These are phyloP conservation scores for Exobasidium rhododendri DNA, from an alignment of 1,284 basidiomycete genomes.

Conservation along the genomic window DNA sequence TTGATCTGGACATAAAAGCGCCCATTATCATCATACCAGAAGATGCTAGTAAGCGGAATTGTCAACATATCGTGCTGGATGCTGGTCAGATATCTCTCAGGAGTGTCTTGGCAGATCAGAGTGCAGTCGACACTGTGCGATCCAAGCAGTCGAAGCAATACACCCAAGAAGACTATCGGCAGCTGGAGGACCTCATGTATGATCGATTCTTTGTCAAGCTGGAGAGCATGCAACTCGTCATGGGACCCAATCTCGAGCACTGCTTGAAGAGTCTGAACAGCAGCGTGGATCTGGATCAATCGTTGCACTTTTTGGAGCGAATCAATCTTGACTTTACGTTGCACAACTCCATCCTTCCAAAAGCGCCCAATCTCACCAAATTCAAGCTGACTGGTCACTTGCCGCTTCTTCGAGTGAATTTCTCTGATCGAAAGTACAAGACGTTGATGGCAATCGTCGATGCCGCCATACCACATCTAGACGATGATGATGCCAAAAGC, in stretches of 20 bases:
- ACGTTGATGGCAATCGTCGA: slow-evolving; percentile 89
- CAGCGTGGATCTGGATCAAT: slow-evolving; percentile 62
- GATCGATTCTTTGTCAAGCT: slow-evolving; percentile 83
- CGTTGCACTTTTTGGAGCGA: slow-evolving; percentile 76
- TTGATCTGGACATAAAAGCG: slow-evolving; percentile 93
- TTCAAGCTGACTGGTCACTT: slow-evolving; percentile 91
- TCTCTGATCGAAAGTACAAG: slow-evolving; percentile 95
- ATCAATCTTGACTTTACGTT: slow-evolving; percentile 87
- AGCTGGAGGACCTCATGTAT: slow-evolving; percentile 92
- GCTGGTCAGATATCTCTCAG: slow-evolving; percentile 94
- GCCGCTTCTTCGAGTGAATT: slow-evolving; percentile 83
- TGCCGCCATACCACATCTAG: slow-evolving; percentile 82
- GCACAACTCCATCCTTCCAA: slow-evolving; percentile 89
- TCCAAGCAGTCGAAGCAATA: slow-evolving; percentile 83
- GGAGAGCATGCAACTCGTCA: slow-evolving; percentile 83
- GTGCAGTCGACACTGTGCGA: slow-evolving; percentile 73
- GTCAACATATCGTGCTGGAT: slow-evolving; percentile 87
- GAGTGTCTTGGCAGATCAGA: slow-evolving; percentile 83
- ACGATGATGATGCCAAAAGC: slow-evolving; percentile 57
- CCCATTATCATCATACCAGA: slow-evolving; percentile 97
- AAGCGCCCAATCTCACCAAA: slow-evolving; percentile 76
- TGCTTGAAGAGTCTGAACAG: slow-evolving; percentile 63
- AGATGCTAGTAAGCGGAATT: slow-evolving; percentile 68
- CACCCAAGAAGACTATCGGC: slow-evolving; percentile 80
- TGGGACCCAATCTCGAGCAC: slow-evolving; percentile 78